Base-by-base conservation (phyloP, 2,329 filamentous ascomycete species). In the Akanthomyces dipterigenus region DNA sequence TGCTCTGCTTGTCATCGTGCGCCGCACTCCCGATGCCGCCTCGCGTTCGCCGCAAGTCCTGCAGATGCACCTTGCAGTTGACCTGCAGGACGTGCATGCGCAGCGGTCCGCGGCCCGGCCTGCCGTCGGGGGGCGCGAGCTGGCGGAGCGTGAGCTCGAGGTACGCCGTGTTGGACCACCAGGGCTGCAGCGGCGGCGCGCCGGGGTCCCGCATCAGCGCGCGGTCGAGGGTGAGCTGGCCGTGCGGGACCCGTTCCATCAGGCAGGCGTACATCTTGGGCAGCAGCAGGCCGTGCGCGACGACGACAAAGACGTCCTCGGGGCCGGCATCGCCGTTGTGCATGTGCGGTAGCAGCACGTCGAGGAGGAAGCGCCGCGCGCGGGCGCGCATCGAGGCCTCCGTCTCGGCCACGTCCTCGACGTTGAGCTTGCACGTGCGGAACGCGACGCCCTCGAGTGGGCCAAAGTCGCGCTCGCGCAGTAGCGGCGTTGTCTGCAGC, bases 281-380 rank as follows among this genome's bases (percentile, higher is more conserved):
- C 2, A 96, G 81, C 45, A 96, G 85, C 63, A 96, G 87, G 18
- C 93, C 92, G 69, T 97, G 93, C 2, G 92, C 88, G 3, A 96
- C 88, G 16, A 96, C 75, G 1, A 85, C 87, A n/a, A 14, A 91
- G 76, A 28, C 11, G 64, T 59, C 36, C 64, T 38, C 1, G 70
- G 49, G 4, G 89, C 63, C 31, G 31, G 48, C 18, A 28, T n/a
- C 20, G 12, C 26, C 14, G 20, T 9, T 16, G 4, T 3, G 18
- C 51, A 48, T n/a, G 16, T 8, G 18, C 18, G 11, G 87, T 5
- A 83, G 66, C 1, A 96, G 74, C 68, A 88, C 78, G 9, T 78
- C 72, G 61, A 87, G 78, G 24, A 96, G 73, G 66, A 96, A 96
- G 0, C 67, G 70, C 59, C 88, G 81, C 2, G 84, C 82, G 38